Evolutionary conservation across 305 asterid species (phyloP).

Genomic region (Coffea humblotiana): DNA sequence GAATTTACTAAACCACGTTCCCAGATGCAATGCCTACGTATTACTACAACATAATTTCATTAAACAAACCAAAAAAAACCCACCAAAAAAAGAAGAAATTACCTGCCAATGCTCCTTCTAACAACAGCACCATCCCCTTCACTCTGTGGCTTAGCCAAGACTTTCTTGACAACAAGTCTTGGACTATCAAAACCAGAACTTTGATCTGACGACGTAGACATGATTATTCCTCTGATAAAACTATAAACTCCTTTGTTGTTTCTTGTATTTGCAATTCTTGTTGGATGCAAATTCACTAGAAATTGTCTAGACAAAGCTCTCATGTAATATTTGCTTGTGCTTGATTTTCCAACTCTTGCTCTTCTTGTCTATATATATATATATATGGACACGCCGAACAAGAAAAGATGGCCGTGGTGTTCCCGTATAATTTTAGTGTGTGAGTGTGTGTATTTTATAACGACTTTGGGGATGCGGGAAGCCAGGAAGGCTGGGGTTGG

Average conservation of each 20-base stretch:
- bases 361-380: not conserved
- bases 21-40: not conserved
- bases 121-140: conserved; percentile 88
- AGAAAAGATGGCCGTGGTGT: not conserved
- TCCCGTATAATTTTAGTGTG: not conserved
- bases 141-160: conserved; percentile 71
- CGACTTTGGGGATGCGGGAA: conserved; percentile 6
- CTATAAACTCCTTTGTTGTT: conserved; percentile 2
- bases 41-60: not conserved
- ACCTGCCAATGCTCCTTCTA: conserved; percentile 95
- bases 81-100: not conserved
- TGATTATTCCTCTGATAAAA: conserved; percentile 29
- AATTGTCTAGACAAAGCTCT: conserved; percentile 36
- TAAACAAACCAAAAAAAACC: not conserved
- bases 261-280: conserved; percentile 12
- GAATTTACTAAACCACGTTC: not conserved
- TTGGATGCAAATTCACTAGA: conserved; percentile 27
- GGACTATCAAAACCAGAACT: conserved; percentile 47
- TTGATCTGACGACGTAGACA: conserved; percentile 45
- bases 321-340: conserved; percentile 28
- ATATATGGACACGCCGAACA: not conserved
- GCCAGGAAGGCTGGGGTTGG: conserved; percentile 6
- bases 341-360: too few relatives aligned
- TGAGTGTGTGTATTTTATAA: conserved; percentile 3
- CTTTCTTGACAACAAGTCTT: conserved; percentile 67